phyloP scores from a whole-genome alignment of 2,329 filamentous ascomycete genomes.

The Ascochyta lentis region DNA sequence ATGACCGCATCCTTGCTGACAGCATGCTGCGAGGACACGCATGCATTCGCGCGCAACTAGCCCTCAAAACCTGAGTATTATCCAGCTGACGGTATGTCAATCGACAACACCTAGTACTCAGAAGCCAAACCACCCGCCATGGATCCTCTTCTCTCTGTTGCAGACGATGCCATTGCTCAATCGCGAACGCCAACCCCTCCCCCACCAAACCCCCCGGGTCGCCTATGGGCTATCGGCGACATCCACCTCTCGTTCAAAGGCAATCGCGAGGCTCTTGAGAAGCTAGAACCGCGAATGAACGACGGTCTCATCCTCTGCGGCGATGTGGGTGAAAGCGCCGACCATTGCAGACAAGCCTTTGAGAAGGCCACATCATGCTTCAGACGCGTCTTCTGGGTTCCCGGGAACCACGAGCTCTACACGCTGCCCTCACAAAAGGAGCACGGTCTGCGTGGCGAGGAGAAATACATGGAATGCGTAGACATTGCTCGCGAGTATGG shows the following conservation, averaged over 20 bases:
- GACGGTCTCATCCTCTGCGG: constrained; percentile 56
- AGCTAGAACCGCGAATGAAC: constrained; percentile 48
- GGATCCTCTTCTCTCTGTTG: constrained; percentile 34
- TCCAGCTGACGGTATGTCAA: neutral
- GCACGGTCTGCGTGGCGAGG: constrained; percentile 54
- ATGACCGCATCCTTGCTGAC: constrained; percentile 18
- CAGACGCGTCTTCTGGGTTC: constrained; percentile 61
- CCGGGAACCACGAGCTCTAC: constrained; percentile 66
- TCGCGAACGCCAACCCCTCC: constrained; percentile 7
- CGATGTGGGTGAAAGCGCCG: constrained; percentile 48
- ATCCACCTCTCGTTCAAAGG: constrained; percentile 56
- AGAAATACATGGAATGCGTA: constrained; percentile 63
- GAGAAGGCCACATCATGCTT: constrained; percentile 51
- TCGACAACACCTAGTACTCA: neutral
- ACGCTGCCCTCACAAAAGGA: constrained; percentile 53
- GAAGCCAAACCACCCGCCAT: constrained; percentile 3
- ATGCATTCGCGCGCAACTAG: neutral
- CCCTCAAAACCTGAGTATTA: neutral
- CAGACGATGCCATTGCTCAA: constrained; percentile 17
- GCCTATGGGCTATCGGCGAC: constrained; percentile 56
- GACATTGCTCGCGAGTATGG: constrained; percentile 60
- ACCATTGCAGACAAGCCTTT: constrained; percentile 47
- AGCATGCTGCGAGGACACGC: neutral
- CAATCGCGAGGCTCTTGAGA: constrained; percentile 54
- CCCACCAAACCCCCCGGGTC: constrained; percentile 22